Base-by-base conservation (phyloP, 2,329 filamentous ascomycete genomes). In the Diplodia seriata region DNA sequence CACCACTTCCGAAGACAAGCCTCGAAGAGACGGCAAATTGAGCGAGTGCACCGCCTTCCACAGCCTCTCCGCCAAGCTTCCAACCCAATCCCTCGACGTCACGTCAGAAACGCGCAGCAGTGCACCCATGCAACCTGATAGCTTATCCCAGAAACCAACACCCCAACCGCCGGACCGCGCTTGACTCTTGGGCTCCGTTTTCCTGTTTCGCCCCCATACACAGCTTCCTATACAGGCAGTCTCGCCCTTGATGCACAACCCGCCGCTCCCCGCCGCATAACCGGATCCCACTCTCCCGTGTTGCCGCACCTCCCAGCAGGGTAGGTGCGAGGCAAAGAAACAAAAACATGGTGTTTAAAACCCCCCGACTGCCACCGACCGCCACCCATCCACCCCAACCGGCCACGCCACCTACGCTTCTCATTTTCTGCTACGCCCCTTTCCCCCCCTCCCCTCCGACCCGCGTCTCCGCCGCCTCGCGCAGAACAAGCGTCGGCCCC, bases 391-490 rank as follows among this genome's bases (percentile, higher is more conserved):
- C 26, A 26, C 2, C 26, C 26, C 26, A 26, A 26, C 26, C 26
- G 26, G 26, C 26, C 26, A 26, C 26, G 26, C 26, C 26, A 26
- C 26, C 26, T 26, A 26, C 26, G 26, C 26, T 4, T 26, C 26
- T 26, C 26, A 2, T 26, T 26, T 26, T 26, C 26, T 26, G 26
- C 26, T 26, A 4, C 26, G 0, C 26, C 26, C 26, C 26, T 26
- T 26, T 26, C 23, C 23, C 23, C 23, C 23, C 23, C 23, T 23
- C 23, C 23, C 3, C 2, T 3, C 23, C 23, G 23, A 26, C 23
- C 23, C 23, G 23, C 23, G 23, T 26, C 18, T 43, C 40, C 29
- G 26, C 79, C 74, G 72, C 71, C 69, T 76, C 77, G 26, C 26
- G 26, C 26, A 26, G 26, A 26, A 26, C 26, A 26, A 26, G 26